These are phyloP conservation scores for Pseudogymnoascus sp. DNA, from an alignment of 2,329 filamentous ascomycete genomes.

Conservation along the genomic window DNA sequence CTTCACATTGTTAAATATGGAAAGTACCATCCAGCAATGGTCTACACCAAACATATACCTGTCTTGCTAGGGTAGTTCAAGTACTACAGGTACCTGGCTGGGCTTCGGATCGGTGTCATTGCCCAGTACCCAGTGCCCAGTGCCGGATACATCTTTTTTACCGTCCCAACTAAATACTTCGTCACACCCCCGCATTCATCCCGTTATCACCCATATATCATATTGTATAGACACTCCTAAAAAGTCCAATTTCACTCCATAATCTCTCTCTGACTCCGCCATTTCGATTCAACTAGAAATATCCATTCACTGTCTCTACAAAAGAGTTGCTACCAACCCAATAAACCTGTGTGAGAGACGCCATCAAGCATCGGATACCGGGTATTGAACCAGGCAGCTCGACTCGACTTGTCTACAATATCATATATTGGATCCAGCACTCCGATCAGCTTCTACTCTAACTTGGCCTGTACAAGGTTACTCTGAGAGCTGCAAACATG, in stretches of 20 bases:
- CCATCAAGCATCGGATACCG: not conserved
- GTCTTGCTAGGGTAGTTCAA: not conserved
- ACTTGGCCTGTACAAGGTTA: not conserved
- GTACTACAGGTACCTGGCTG: not conserved
- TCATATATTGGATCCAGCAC: not conserved
- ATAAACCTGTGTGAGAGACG: not conserved
- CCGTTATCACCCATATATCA: not conserved
- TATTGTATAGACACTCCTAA: slow-evolving; percentile 4
- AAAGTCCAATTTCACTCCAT: not conserved
- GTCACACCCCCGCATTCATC: not conserved
- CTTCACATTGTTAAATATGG: not conserved
- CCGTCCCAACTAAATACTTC: not conserved
- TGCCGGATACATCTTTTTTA: not conserved
- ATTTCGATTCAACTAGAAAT: not conserved
- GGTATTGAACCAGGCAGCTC: not conserved
- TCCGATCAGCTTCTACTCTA: not conserved
- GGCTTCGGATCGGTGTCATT: not conserved
- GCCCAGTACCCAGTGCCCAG: not conserved
- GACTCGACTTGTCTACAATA: not conserved
- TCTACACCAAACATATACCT: not conserved
- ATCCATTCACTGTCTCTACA: slow-evolving; percentile 4
- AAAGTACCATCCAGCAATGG: not conserved
- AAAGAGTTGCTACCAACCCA: not conserved
- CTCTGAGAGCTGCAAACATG: not conserved
- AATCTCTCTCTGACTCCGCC: slow-evolving; percentile 5